phyloP scores from a whole-genome alignment of 2,329 filamentous ascomycete species.

The Cladophialophora exuberans region DNA sequence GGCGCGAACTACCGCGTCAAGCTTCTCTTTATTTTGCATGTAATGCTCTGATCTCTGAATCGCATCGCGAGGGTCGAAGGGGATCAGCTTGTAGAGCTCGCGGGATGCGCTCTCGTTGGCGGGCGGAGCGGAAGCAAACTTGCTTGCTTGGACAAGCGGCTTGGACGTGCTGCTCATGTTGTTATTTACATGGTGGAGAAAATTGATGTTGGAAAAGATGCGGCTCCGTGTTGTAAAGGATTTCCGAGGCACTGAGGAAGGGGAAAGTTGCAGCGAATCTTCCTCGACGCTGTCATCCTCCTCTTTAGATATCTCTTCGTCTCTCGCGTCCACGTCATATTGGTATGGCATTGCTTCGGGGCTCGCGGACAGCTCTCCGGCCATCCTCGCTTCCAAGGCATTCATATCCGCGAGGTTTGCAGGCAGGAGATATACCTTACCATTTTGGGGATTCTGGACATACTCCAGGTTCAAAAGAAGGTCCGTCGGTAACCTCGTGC shows the following conservation, averaged over 20 bases:
- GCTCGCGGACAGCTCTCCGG: constrained; percentile 1
- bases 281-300: neutral
- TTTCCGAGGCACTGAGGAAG: neutral
- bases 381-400: constrained; percentile 17
- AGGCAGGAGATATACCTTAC: constrained; percentile 26
- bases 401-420: constrained; percentile 28
- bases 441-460: constrained; percentile 22
- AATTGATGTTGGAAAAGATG: constrained; percentile 18
- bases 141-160: neutral
- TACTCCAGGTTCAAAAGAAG: constrained; percentile 24
- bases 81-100: constrained; percentile 11
- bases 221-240: constrained; percentile 12
- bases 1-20: constrained; percentile 6
- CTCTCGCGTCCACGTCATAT: neutral
- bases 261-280: too few species aligned
- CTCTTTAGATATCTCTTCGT: neutral
- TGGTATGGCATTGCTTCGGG: neutral
- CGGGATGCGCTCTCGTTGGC: neutral
- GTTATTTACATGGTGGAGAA: constrained; percentile 13
- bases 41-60: constrained; percentile 20
- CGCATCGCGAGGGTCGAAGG: constrained; percentile 7
- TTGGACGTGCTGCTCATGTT: constrained; percentile 8
- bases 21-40: constrained; percentile 12
- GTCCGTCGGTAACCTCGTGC: constrained; percentile 24
- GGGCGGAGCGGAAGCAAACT: neutral